A percentile compares a stretch with the other conserved stretches of the same genome.
phyloP scores from a whole-genome alignment of 1,139 yeast species.

The Suhomyces terraborum region DNA sequence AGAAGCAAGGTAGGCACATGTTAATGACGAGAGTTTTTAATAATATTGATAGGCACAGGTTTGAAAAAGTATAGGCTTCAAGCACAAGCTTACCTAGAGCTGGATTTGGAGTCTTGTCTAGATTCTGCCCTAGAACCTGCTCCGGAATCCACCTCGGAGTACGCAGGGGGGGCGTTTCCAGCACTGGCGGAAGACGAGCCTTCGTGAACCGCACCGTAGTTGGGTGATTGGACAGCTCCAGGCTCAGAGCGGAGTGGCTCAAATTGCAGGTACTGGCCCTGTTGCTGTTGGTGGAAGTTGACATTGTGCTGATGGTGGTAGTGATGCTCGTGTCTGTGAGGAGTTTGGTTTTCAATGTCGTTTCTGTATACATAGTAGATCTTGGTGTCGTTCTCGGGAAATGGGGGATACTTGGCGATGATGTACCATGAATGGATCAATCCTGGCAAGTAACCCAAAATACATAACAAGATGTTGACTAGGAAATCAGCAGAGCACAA shows the following conservation, averaged over 20 bases:
- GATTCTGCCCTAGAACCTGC: no score
- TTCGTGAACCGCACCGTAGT: constrained; percentile 32
- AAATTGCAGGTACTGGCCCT: constrained; percentile 11
- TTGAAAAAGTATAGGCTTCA: no score
- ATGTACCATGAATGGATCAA: constrained; percentile 68
- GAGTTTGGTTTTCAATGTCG: constrained; percentile 36
- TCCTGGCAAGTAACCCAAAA: constrained; percentile 70
- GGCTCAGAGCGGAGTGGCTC: constrained; percentile 17
- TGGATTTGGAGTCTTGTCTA: constrained; percentile 18
- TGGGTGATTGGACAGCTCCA: constrained; percentile 17
- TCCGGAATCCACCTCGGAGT: constrained; percentile 32
- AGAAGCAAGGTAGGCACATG: no score
- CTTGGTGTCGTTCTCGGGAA: constrained; percentile 25
- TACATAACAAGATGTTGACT: constrained; percentile 57
- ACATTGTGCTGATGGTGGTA: constrained; percentile 26
- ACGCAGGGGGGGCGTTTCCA: constrained; percentile 46
- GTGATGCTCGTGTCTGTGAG: constrained; percentile 20
- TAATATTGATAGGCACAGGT: no score
- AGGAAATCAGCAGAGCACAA: constrained; percentile 61
- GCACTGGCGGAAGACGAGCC: constrained; percentile 17
- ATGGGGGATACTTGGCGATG: constrained; percentile 48
- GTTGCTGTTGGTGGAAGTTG: constrained; percentile 13
- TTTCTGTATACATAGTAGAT: constrained; percentile 36
- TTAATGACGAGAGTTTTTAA: no score
- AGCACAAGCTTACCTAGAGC: no score